A percentile compares a stretch with the other conserved stretches of the same genome.
These are phyloP conservation scores for Aspergillus aculeatinus DNA, from an alignment of 2,329 filamentous ascomycete species.

Conservation along the genomic window DNA sequence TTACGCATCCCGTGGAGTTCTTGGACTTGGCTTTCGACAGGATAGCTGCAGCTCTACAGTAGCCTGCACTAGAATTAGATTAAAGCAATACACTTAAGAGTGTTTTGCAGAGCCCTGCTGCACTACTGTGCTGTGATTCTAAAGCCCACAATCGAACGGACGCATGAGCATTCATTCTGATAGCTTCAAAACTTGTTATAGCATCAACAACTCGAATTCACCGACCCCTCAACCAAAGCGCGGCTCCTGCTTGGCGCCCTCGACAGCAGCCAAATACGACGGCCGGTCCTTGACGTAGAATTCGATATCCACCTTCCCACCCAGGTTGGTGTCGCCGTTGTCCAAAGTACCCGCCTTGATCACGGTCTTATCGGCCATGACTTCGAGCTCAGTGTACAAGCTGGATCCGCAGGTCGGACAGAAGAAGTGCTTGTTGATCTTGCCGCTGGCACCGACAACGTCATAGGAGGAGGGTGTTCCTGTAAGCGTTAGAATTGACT, in stretches of 20 bases:
- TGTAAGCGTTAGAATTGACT: conserved; percentile 13
- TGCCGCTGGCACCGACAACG: conserved; percentile 50
- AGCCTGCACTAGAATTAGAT: not conserved
- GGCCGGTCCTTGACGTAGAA: conserved; percentile 55
- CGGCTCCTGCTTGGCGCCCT: conserved; percentile 52
- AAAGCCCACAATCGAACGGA: rapidly evolving
- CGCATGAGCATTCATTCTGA: not conserved
- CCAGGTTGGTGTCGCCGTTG: conserved; percentile 46
- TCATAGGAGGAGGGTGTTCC: conserved; percentile 52
- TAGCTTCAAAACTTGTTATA: not conserved
- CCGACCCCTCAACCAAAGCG: conserved; percentile 18
- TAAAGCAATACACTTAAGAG: too few species aligned
- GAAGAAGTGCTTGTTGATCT: conserved; percentile 58
- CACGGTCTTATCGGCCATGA: conserved; percentile 52
- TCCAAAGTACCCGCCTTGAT: conserved; percentile 56
- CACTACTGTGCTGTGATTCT: too few species aligned
- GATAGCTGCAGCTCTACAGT: not conserved
- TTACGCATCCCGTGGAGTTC: conserved; percentile 13
- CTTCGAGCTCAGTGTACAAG: conserved; percentile 53
- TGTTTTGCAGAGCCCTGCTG: too few species aligned
- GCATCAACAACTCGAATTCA: not conserved
- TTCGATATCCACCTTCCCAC: conserved; percentile 49
- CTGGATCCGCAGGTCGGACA: conserved; percentile 53
- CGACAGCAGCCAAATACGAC: conserved; percentile 42
- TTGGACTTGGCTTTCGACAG: not conserved